Evolutionary conservation across 2,329 filamentous ascomycete species (phyloP).

Genomic region (Colletotrichum sojae): DNA sequence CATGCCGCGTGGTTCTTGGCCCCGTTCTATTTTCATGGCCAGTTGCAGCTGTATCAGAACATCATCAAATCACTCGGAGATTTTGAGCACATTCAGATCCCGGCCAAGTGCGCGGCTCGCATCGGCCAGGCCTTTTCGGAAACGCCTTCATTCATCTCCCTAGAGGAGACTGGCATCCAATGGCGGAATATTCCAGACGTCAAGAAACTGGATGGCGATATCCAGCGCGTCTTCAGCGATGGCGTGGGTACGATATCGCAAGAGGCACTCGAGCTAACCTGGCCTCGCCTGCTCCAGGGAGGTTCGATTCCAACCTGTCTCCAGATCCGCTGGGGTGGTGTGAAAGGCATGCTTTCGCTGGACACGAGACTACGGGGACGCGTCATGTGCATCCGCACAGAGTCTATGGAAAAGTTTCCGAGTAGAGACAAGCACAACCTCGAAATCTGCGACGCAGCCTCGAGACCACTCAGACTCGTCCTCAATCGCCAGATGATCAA

Average conservation of each 20-base stretch:
- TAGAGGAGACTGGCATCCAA: slow-evolving; percentile 56
- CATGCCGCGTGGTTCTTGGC: slow-evolving; percentile 78
- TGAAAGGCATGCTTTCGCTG: slow-evolving; percentile 84
- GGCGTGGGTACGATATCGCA: slow-evolving; percentile 82
- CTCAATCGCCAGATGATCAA: slow-evolving; percentile 89
- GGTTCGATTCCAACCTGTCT: slow-evolving; percentile 73
- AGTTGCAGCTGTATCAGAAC: slow-evolving; percentile 53
- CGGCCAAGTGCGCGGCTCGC: slow-evolving; percentile 70
- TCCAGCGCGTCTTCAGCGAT: slow-evolving; percentile 78
- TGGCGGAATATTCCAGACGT: slow-evolving; percentile 64
- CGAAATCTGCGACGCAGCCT: slow-evolving; percentile 80
- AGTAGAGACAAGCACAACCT: slow-evolving; percentile 69
- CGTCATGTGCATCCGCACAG: slow-evolving; percentile 71
- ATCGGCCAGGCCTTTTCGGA: slow-evolving; percentile 82
- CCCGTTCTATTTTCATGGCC: slow-evolving; percentile 56
- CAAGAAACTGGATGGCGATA: slow-evolving; percentile 56
- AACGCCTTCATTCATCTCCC: slow-evolving; percentile 74
- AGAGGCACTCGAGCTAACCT: slow-evolving; percentile 72
- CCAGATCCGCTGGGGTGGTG: slow-evolving; percentile 81
- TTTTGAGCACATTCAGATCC: slow-evolving; percentile 65
- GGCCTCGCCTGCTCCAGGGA: slow-evolving; percentile 64
- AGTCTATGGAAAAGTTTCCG: slow-evolving; percentile 86
- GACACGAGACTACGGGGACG: slow-evolving; percentile 73
- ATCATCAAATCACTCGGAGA: slow-evolving; percentile 66
- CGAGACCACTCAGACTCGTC: slow-evolving; percentile 76